Base-by-base conservation (phyloP, 1,284 basidiomycete genomes). In the Chalciporus piperatoides region DNA sequence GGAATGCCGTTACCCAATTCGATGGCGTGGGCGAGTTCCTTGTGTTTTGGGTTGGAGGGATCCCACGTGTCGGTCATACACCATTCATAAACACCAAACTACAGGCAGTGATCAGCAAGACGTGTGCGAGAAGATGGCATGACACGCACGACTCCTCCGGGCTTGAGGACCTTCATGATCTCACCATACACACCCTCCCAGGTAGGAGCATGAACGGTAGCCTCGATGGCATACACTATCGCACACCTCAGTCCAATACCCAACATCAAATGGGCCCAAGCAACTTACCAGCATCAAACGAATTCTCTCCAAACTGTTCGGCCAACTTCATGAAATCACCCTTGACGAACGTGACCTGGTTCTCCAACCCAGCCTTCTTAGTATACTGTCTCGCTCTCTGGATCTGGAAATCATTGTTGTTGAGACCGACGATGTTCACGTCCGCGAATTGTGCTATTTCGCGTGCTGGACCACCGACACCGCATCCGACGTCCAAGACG, bases 1-100 rank as follows among this genome's bases (percentile, higher is more conserved):
- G 96, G 92, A 63, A 99, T 98, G 57, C 97, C 96, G 68, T 97
- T 94, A 40, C 96, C 96, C 48, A 97, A 75, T 68, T 94, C 92
- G 56, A 95, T 86, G 49, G 79, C 84, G 75, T 97, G 94, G 15
- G 92, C 90, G 55, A 99, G 85, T 51, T 82, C 81, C 75, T 95
- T 95, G 81, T 99, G 96, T 56, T 82, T 72, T 14, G 94, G 89
- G 69, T 81, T 90, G 11, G 84, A 83, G 2, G 90, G 78, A 68
- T 99, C 91, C 90, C 92, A 99, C 9, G 71, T 70, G 69, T 98
- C 95, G 41, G 96, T 98, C 95, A 99, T 97, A 72, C 86, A 90
- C 96, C 96, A 99, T 68, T 98, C 96, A 73, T 98, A 98, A 39
- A 97, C 87, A 67, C 94, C 95, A 69, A 97, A 97, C 89, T 93